Conservation (phyloP, 108 stramenopile genomes). For the Skeletonema potamos region DNA sequence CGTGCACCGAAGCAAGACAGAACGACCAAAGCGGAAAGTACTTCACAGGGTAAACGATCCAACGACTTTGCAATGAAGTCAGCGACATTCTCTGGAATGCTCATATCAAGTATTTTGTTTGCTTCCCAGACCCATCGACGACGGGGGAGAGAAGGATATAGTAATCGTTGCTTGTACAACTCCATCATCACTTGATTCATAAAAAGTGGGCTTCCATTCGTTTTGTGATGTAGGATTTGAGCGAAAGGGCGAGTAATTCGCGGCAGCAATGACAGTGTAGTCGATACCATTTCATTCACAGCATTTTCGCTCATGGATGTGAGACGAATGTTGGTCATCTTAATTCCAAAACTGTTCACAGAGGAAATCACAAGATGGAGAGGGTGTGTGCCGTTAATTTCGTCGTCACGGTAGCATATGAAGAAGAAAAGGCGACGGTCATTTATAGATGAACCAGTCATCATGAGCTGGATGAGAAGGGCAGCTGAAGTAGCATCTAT, state of each 20-base stretch:
- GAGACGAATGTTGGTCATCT: not conserved
- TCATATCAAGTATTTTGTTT: constrained; percentile 10
- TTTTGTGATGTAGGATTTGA: constrained; percentile 12
- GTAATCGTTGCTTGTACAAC: constrained; percentile 2
- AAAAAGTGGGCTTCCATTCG: constrained; percentile 27
- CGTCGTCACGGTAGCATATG: constrained; percentile 8
- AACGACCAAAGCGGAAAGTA: not conserved
- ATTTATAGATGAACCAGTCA: not conserved
- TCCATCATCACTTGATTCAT: constrained; percentile 6
- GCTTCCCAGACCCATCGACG: constrained; percentile 32
- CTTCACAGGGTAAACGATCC: not conserved
- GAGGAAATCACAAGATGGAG: not conserved
- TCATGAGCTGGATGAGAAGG: constrained; percentile 5
- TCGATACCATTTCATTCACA: constrained; percentile 10
- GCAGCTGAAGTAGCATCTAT: constrained; percentile 5
- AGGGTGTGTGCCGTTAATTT: constrained; percentile 13
- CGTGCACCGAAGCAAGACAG: constrained; percentile 19
- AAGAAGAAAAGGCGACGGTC: constrained; percentile 2
- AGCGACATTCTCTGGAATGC: constrained; percentile 17
- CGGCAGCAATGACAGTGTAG: constrained; percentile 5
- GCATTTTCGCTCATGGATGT: not conserved
- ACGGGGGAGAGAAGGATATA: not conserved
- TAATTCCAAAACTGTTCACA: not conserved
- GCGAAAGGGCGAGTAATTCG: constrained; percentile 9
- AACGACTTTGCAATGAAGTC: not conserved